Conservation (phyloP, 257 asterid species). For the Striga asiatica region DNA sequence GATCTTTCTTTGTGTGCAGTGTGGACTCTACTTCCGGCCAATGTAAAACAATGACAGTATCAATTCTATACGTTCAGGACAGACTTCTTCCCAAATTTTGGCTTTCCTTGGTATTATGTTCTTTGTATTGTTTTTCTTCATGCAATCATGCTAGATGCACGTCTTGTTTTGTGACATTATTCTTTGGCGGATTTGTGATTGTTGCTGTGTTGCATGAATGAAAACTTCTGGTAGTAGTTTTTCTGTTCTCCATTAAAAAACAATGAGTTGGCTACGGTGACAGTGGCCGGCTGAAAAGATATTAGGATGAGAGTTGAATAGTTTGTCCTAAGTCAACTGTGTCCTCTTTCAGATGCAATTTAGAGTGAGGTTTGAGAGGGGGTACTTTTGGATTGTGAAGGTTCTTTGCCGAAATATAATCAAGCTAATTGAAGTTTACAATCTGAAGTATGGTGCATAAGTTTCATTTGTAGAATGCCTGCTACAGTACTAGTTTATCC, state of each 20-base stretch:
- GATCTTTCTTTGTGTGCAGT: not conserved
- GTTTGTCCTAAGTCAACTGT: not conserved
- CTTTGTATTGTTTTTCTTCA: not conserved
- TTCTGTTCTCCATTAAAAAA: no score
- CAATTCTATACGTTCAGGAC: no score
- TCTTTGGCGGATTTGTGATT: not conserved
- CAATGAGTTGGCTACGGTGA: not conserved
- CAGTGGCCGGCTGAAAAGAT: not conserved
- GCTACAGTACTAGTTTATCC: slow-evolving; percentile 5
- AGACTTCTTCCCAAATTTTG: not conserved
- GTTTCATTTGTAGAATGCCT: not conserved
- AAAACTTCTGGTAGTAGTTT: not conserved
- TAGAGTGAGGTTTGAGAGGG: not conserved
- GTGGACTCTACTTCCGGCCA: not conserved
- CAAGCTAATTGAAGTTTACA: not conserved
- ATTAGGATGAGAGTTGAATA: not conserved
- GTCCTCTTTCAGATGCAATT: not conserved
- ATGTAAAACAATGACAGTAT: no score
- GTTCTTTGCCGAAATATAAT: not conserved
- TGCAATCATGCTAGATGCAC: not conserved
- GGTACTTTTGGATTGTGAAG: not conserved
- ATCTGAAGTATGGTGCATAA: not conserved
- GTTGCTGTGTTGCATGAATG: not conserved
- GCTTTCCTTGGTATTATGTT: not conserved
- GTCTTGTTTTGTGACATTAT: not conserved